These are phyloP conservation scores for Backusella mclennaniae DNA, from an alignment of 192 early-diverging fungal species.

Conservation along the genomic window DNA sequence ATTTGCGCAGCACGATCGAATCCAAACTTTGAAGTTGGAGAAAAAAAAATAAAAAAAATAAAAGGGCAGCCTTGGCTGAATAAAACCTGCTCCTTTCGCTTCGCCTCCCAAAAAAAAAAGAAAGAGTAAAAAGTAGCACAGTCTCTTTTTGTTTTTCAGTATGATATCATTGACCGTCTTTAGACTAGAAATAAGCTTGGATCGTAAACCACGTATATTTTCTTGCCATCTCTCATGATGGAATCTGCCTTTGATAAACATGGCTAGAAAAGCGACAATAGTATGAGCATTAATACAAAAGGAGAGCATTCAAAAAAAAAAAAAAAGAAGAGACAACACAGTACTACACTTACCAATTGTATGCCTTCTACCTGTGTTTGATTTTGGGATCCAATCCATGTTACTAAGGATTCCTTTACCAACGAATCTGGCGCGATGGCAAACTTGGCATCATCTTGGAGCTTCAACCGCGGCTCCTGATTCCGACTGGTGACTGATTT, in stretches of 20 bases:
- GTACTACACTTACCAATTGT: background rate
- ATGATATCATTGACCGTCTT: background rate
- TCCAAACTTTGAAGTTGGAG: constrained; percentile 7
- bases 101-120: background rate
- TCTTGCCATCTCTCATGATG: constrained; percentile 4
- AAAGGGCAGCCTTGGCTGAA: background rate
- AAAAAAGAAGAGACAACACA: background rate
- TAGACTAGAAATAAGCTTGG: constrained; percentile 3
- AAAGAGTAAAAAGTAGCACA: background rate
- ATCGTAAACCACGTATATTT: constrained; percentile 10
- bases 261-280: background rate
- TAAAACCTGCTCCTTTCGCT: background rate
- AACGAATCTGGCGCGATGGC: constrained; percentile 4
- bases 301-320: background rate
- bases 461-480: background rate
- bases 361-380: background rate
- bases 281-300: background rate
- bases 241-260: constrained; percentile 1
- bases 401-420: constrained; percentile 12
- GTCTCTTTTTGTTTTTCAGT: background rate
- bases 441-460: constrained; percentile 11
- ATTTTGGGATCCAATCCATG: constrained; percentile 11
- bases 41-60: background rate
- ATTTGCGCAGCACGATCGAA: constrained; percentile 17
- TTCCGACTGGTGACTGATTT: background rate